phyloP scores from a whole-genome alignment of 2,329 filamentous ascomycete genomes.

The Penicillium sp. region DNA sequence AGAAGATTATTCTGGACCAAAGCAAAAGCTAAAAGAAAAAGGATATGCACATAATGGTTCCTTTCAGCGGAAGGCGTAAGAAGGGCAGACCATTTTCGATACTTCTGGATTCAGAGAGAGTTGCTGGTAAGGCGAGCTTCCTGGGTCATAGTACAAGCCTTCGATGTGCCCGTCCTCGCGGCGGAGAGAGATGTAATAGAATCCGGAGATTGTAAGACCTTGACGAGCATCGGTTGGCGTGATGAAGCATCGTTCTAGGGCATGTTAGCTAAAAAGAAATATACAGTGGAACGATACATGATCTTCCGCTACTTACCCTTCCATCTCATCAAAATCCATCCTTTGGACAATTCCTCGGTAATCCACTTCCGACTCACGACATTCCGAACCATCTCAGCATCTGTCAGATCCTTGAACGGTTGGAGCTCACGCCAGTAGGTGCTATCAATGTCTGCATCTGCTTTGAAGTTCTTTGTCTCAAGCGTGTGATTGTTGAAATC shows the following conservation, averaged over 20 bases:
- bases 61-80: slow-evolving; percentile 42
- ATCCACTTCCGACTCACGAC: slow-evolving; percentile 47
- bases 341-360: slow-evolving; percentile 40
- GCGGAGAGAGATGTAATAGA: slow-evolving; percentile 51
- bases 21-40: background rate
- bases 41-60: background rate
- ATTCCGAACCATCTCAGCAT: slow-evolving; percentile 45
- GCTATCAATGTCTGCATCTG: slow-evolving; percentile 46
- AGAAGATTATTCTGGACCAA: slow-evolving; percentile 11
- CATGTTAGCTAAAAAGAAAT: slow-evolving; percentile 11
- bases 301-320: slow-evolving; percentile 39
- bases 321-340: slow-evolving; percentile 53
- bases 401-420: slow-evolving; percentile 46
- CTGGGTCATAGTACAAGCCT: slow-evolving; percentile 51
- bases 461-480: slow-evolving; percentile 49
- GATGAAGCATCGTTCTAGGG: slow-evolving; percentile 49
- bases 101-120: slow-evolving; percentile 44
- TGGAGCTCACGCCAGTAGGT: slow-evolving; percentile 50
- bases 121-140: slow-evolving; percentile 51
- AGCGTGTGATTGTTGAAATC: slow-evolving; percentile 56
- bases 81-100: slow-evolving; percentile 41
- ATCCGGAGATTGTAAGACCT: slow-evolving; percentile 51
- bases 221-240: slow-evolving; percentile 46
- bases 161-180: slow-evolving; percentile 48
- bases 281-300: background rate